Conservation (phyloP, 2,329 filamentous ascomycete species). For the Sphaceloma murrayae region DNA sequence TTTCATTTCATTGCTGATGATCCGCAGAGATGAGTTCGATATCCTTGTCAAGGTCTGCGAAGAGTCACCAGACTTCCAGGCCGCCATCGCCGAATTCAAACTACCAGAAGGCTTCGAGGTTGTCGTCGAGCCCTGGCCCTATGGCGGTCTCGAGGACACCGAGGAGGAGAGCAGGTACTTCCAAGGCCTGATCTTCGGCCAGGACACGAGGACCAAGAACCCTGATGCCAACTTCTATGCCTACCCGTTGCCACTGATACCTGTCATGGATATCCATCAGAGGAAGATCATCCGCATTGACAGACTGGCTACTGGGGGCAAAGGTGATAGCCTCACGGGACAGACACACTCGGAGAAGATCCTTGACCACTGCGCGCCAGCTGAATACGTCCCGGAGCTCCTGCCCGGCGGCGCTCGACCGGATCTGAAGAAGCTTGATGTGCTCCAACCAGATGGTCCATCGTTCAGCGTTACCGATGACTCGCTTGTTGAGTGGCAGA, state of each 20-base stretch:
- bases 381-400: conserved; percentile 41
- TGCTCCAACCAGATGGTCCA: conserved; percentile 60
- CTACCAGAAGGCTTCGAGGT: conserved; percentile 25
- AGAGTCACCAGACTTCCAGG: conserved; percentile 32
- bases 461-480: conserved; percentile 50
- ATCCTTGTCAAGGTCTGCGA: conserved; percentile 41
- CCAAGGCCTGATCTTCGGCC: conserved; percentile 27
- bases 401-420: conserved; percentile 31
- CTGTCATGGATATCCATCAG: conserved; percentile 26
- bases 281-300: conserved; percentile 27
- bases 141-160: conserved; percentile 24
- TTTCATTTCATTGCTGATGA: too few relatives aligned
- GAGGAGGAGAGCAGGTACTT: conserved; percentile 26
- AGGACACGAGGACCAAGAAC: conserved; percentile 36
- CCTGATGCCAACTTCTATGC: conserved; percentile 28
- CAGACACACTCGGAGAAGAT: conserved; percentile 32
- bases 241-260: conserved; percentile 26
- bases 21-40: conserved; percentile 35
- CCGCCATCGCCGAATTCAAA: conserved; percentile 25
- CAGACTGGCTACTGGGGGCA: conserved; percentile 26
- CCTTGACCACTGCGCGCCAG: conserved; percentile 41
- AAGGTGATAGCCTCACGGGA: conserved; percentile 26
- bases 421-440: conserved; percentile 57
- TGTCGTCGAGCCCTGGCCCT: conserved; percentile 28
- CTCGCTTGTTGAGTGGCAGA: conserved; percentile 39